Base-by-base conservation (phyloP, 208 protist species). In the Leptomonas pyrrhocoris region DNA sequence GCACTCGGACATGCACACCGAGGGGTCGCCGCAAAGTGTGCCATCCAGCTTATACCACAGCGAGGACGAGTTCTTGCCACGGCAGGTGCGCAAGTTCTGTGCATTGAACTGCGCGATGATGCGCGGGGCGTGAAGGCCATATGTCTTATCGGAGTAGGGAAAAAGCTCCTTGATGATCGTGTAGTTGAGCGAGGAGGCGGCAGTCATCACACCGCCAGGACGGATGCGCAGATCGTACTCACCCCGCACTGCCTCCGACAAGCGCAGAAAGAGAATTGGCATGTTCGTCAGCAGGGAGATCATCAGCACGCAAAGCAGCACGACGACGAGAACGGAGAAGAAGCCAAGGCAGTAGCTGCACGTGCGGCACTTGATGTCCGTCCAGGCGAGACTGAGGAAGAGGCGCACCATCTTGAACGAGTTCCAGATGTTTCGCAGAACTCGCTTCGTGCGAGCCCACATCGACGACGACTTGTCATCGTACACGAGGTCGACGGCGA, bases 331-430 rank as follows among this genome's bases (percentile, higher is more conserved):
- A 8, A 89, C 81, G 7, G 86, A 78, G 58, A 74, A 88, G 42
- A 89, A 89, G 31, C 84, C 84, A n/a, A 95, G 77, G 23, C 50
- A 75, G 68, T 83, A 94, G 38, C 78, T 75, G 38, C 71, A 80
- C 30, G 89, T 90, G 19, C 85, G 81, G 11, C 21, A 6, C 53
- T 79, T 79, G 0, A 80, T 58, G 53, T 90, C 80, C 3, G 67
- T 63, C 43, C 74, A 73, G 19, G 82, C 50, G 38, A 90, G 48
- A 36, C 56, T 49, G 4, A 93, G 36, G 49, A 89, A 86, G 23
- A 89, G 69, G 2, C 65, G 68, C 23, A 55, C 70, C 68, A 80
- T 74, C 36, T 60, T 74, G 28, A 76, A 19, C n/a, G 79, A 67
- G 23, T 9, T 5, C 66, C 74, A 74, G 5, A 71, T 16, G 58